Base-by-base conservation (phyloP, 192 early-diverging fungal species). In the Mycoemilia scoparia region DNA sequence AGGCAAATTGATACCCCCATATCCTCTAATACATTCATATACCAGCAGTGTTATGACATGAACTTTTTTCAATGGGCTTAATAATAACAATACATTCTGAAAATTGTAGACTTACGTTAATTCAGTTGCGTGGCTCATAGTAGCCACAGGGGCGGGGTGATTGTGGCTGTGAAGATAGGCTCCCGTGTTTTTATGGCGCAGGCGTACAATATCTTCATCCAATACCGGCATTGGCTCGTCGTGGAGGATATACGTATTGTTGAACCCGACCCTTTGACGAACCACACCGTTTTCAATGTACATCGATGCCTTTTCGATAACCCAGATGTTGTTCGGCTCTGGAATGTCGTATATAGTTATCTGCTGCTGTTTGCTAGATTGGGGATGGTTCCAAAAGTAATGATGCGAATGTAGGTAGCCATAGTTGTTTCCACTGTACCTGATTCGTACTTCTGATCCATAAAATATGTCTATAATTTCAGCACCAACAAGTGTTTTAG, bases 251-350 rank as follows among this genome's bases (percentile, higher is more conserved):
- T 55, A 28, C 4, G 59, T 55, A 2, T 9, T 37, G 53, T 62
- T 62, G 41, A 37, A 55, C 10, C n/a, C n/a, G n/a, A n/a, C n/a
- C n/a, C n/a, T n/a, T n/a, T n/a, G n/a, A n/a, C n/a, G n/a, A n/a
- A 10, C 27, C 9, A 28, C 27, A 9, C 27, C 9, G 9, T 28
- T 28, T 28, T 28, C 9, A 28, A 12, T 12, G 12, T 28, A 10
- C 25, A n/a, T 36, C 37, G 29, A 32, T 32, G 47, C 54, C 20
- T 62, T 52, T 31, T 71, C 61, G 17, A 66, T 54, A 5, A 49
- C 17, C 75, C 76, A 99, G 31, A 73, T 36, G 60, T 92, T 93
- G 64, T 99, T 99, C 19, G 59, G 51, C 49, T 99, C 95, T 15
- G 55, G 52, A 46, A 83, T 70, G 19, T 70, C 66, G 38, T 87